Base-by-base conservation (phyloP, 805 yeast species). In the Lipomyces yamanashiensis region DNA sequence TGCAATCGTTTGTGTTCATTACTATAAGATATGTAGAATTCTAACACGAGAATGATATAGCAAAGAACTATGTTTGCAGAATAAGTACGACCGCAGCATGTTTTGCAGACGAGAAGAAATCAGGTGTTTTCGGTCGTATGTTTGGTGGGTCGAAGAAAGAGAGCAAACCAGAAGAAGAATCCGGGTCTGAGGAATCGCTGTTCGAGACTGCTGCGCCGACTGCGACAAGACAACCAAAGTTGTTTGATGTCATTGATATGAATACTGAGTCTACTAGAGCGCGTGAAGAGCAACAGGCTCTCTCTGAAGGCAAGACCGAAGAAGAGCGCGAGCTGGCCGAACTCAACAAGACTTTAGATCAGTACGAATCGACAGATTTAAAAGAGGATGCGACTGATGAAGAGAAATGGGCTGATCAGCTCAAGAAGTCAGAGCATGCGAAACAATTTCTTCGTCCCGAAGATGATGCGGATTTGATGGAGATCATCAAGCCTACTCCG, bases 381-480 rank as follows among this genome's bases (percentile, higher is more conserved):
- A 21, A 33, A 39, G 33, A 21, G 19, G n/a, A 10, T 13, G 37
- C 52, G 36, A 36, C 48, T 12, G 58, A 36, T 1, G 61, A 39
- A 28, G 55, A 52, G 17, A 52, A 39, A 19, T 52, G 55, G 55
- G 41, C 41, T 7, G 43, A 41, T 15, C 49, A 43, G 21, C 36
- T 43, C 7, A 34, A 43, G 33, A 50, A 39, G 17, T 28, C 37
- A 2, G 58, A 40, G 40, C 21, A 45, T 17, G 62, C 58, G 17
- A 43, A 43, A 51, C 15, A 21, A 33, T 9, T 9, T 19, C 37
- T 49, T 41, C 54, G 7, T 23, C 66, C 67, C 2, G 60, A 66
- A 44, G 69, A 66, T 17, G 69, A 66, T 21, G 34, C 21, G 12
- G 62, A 51, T 47, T 48, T 66, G 28, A 52, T 53, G 61, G 62